A percentile compares a stretch with the other conserved stretches of the same genome.
phyloP scores from a whole-genome alignment of 164 flowering plant species.

The Tetrastigma voinierianum region DNA sequence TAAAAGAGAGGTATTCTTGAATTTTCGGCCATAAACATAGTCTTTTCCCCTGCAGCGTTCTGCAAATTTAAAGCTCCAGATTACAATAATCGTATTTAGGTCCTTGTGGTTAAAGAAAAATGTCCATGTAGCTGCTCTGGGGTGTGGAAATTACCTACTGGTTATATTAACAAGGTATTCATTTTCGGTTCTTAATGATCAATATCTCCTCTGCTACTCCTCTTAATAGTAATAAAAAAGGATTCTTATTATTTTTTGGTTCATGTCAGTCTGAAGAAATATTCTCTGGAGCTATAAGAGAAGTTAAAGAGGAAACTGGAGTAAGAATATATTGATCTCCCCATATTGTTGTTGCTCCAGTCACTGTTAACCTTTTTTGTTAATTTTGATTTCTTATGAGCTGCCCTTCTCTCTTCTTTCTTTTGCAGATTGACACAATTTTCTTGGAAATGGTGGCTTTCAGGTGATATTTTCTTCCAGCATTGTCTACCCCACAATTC shows the following conservation, averaged over 20 bases:
- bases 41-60: neutral
- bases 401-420: neutral
- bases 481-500: no score
- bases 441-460: slow-evolving; percentile 62
- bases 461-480: slow-evolving; percentile 51
- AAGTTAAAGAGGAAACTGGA: slow-evolving; percentile 78
- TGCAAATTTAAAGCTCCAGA: neutral
- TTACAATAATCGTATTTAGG: slow-evolving; percentile 18
- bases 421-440: slow-evolving; percentile 46
- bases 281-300: slow-evolving; percentile 58
- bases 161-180: slow-evolving; percentile 54
- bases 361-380: neutral
- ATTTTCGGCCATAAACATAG: neutral
- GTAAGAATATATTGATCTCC: slow-evolving; percentile 32
- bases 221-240: neutral
- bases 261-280: slow-evolving; percentile 59
- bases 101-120: slow-evolving; percentile 67
- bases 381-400: neutral
- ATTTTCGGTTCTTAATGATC: neutral
- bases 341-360: neutral
- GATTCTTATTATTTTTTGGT: neutral
- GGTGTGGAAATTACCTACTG: slow-evolving; percentile 72
- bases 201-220: neutral
- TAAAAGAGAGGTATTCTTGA: slow-evolving; percentile 37
- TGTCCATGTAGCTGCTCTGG: slow-evolving; percentile 55